phyloP scores from a whole-genome alignment of 2,329 filamentous ascomycete species.

The Xenosphaeropsis pyriputrescens region DNA sequence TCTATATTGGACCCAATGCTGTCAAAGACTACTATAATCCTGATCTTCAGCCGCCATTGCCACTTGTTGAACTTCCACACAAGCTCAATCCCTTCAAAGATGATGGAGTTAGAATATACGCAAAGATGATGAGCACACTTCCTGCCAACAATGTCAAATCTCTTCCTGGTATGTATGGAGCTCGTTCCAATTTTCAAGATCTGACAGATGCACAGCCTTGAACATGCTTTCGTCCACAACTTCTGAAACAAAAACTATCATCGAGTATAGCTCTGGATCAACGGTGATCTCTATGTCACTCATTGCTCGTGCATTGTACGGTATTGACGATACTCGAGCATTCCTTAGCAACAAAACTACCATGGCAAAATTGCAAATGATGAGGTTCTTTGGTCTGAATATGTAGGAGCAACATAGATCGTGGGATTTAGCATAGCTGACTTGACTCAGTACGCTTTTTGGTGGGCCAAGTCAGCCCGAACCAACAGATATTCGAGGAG shows the following conservation, averaged over 20 bases:
- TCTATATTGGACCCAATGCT: slow-evolving; percentile 41
- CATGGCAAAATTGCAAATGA: slow-evolving; percentile 32
- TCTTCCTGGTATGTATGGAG: slow-evolving; percentile 30
- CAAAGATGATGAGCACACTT: slow-evolving; percentile 51
- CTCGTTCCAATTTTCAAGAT: too few species aligned
- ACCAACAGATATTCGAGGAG: slow-evolving; percentile 34
- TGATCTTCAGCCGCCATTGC: slow-evolving; percentile 38
- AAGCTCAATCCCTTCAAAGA: slow-evolving; percentile 38
- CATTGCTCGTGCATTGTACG: slow-evolving; percentile 33
- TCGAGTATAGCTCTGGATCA: slow-evolving; percentile 47
- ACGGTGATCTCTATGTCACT: slow-evolving; percentile 46
- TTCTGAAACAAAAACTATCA: slow-evolving; percentile 19
- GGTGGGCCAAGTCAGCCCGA: slow-evolving; percentile 44
- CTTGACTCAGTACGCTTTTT: slow-evolving; percentile 29
- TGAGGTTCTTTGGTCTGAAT: slow-evolving; percentile 44
- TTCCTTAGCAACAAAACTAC: slow-evolving; percentile 45
- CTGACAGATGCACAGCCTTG: too few species aligned
- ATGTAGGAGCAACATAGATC: slow-evolving; percentile 20
- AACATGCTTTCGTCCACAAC: too few species aligned
- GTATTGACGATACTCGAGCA: slow-evolving; percentile 33
- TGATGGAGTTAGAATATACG: slow-evolving; percentile 46
- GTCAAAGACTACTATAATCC: slow-evolving; percentile 44
- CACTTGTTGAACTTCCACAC: slow-evolving; percentile 44
- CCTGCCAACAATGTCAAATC: slow-evolving; percentile 52
- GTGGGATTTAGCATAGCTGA: background rate